A percentile compares a stretch with the other conserved stretches of the same genome.
Evolutionary conservation across 129 eudicot genomes (phyloP).

Genomic region (Centrapalus pauciflorus): DNA sequence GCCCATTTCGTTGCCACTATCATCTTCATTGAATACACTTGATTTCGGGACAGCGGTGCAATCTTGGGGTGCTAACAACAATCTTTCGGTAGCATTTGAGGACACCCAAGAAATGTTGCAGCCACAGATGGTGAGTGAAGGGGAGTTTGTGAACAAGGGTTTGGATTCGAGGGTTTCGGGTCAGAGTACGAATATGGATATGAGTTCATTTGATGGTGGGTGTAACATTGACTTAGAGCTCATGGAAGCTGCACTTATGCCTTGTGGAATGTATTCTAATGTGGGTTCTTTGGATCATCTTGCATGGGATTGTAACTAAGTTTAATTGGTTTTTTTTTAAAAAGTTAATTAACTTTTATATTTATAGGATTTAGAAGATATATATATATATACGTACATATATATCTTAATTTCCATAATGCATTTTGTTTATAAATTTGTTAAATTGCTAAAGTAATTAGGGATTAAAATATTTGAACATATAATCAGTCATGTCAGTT

Average conservation of each 20-base stretch:
- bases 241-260: conserved; percentile 65
- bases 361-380: conserved; percentile 20
- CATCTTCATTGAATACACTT: conserved; percentile 26
- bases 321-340: conserved; percentile 1
- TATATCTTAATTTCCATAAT: background rate
- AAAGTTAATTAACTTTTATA: background rate
- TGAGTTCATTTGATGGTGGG: conserved; percentile 40
- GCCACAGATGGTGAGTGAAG: conserved; percentile 15
- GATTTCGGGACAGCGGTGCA: conserved; percentile 36
- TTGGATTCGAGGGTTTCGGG: conserved; percentile 9
- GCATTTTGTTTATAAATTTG: conserved; percentile 18
- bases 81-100: conserved; percentile 21
- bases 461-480: background rate
- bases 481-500: background rate
- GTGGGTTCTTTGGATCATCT: conserved; percentile 50
- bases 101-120: conserved; percentile 21
- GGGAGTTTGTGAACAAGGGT: conserved; percentile 20
- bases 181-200: conserved; percentile 20
- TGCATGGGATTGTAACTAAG: conserved; percentile 62
- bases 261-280: conserved; percentile 45
- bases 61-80: conserved; percentile 24
- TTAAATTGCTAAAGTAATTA: conserved; percentile 9
- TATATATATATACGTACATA: too few species aligned
- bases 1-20: conserved; percentile 22
- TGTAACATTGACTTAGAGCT: conserved; percentile 66